Conservation (phyloP, 257 asterid genomes). For the Solanum infundibuliforme region DNA sequence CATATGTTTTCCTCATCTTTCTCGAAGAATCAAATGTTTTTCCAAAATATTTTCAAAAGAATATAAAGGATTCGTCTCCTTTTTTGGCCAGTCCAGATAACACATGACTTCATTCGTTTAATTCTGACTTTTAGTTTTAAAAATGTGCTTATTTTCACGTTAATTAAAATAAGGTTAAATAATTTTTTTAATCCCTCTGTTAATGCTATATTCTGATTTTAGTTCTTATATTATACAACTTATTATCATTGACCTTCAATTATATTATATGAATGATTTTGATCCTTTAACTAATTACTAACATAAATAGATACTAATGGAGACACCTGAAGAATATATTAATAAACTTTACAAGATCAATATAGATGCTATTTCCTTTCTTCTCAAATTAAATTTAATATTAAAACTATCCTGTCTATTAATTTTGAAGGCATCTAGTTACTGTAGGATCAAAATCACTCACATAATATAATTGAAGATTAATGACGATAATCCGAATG, state of each 20-base stretch:
- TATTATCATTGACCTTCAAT: neutral
- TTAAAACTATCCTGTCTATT: too few species aligned
- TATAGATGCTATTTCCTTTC: neutral
- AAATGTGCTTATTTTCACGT: neutral
- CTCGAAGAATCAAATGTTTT: neutral
- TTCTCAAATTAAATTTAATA: neutral
- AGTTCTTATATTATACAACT: neutral
- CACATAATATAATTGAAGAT: too few species aligned
- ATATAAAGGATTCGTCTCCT: neutral
- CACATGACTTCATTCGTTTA: neutral
- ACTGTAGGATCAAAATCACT: too few species aligned
- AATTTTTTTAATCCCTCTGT: neutral
- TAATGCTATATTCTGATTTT: too few species aligned
- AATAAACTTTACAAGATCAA: too few species aligned
- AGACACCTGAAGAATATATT: neutral
- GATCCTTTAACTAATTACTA: too few species aligned
- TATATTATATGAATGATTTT: neutral
- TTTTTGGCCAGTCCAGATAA: neutral
- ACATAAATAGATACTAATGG: rapidly evolving
- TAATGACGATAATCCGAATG: too few species aligned
- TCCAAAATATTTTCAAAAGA: neutral
- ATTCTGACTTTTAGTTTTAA: neutral
- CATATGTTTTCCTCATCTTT: neutral
- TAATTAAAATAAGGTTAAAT: neutral
- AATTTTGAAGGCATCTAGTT: neutral